Conservation (phyloP, 441 rosid genomes). For the Arabidopsis hybrid region DNA sequence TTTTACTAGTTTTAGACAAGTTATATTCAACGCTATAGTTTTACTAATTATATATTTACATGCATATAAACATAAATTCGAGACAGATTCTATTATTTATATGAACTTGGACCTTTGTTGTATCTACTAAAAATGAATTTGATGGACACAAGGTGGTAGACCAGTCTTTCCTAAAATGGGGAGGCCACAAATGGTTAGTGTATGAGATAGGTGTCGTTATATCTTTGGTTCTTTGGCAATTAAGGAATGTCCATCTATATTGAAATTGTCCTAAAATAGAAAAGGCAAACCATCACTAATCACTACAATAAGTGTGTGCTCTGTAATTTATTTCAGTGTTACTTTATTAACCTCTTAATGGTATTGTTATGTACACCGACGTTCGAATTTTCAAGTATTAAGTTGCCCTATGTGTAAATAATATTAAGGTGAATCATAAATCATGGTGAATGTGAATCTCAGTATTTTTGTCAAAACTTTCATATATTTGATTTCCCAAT, state of each 20-base stretch:
- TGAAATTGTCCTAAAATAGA: conserved; percentile 40
- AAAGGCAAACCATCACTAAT: conserved; percentile 25
- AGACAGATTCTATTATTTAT: background rate
- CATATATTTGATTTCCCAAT: too few species aligned
- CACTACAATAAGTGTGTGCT: background rate
- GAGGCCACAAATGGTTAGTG: conserved; percentile 38
- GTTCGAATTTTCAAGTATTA: background rate
- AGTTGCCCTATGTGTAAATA: background rate
- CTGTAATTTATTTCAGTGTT: conserved; percentile 2
- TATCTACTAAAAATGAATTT: conserved; percentile 12
- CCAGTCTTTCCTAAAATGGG: conserved; percentile 39
- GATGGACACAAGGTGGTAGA: conserved; percentile 39
- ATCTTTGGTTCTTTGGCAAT: conserved; percentile 39
- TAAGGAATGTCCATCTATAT: conserved; percentile 38
- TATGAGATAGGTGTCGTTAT: conserved; percentile 38
- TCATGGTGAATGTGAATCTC: background rate
- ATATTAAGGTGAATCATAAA: background rate
- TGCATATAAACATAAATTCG: background rate
- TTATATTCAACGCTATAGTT: too few species aligned
- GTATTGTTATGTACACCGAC: background rate
- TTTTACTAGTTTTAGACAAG: too few species aligned
- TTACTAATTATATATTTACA: too few species aligned
- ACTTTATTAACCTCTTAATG: conserved; percentile 4
- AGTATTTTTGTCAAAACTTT: too few species aligned
- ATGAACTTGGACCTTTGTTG: conserved; percentile 18